Conservation (phyloP, 257 asterid genomes). For the Solanum rostratum region DNA sequence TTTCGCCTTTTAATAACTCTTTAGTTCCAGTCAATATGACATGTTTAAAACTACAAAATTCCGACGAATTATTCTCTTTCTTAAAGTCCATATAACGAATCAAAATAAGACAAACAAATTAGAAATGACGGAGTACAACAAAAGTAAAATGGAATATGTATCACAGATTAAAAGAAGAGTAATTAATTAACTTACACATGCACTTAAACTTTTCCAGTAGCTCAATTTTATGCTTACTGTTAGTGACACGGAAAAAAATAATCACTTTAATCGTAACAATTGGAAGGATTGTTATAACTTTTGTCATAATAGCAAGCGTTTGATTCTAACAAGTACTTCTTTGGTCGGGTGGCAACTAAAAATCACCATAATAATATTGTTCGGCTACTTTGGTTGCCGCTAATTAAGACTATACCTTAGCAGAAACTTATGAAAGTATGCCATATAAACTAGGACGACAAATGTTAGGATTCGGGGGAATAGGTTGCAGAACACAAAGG, state of each 20-base stretch:
- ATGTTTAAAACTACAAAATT: no score
- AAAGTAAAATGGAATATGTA: neutral
- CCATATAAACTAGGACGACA: neutral
- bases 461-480: neutral
- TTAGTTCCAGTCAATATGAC: no score
- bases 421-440: neutral
- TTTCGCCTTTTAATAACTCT: no score
- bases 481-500: neutral
- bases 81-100: no score
- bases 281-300: neutral
- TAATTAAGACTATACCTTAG: neutral
- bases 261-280: neutral
- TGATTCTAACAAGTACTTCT: no score
- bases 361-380: no score
- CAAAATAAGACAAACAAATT: neutral
- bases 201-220: neutral
- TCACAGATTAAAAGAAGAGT: neutral
- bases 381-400: neutral
- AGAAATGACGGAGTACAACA: rapidly evolving
- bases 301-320: no score
- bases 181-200: neutral
- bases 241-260: neutral
- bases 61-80: no score
- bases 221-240: neutral
- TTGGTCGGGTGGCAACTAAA: neutral